Percentiles rank a stretch among this genome's conserved stretches.
Conservation (phyloP, 305 asterid genomes). For the Fraxinus ornus region DNA sequence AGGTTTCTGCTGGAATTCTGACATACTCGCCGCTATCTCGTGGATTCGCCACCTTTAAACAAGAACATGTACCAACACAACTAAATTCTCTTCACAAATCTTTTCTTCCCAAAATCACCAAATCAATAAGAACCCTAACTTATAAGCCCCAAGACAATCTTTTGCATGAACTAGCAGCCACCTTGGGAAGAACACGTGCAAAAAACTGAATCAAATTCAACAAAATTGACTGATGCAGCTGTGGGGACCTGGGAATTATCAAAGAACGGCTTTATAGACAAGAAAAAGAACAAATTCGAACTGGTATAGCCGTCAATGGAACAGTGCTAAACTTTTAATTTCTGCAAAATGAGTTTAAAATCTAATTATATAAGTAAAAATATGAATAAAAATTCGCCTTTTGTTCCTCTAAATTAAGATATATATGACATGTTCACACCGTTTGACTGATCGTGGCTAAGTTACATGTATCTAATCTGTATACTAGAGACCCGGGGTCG, state of each 20-base stretch:
- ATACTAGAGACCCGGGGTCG: conserved; percentile 31
- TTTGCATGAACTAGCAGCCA: neutral
- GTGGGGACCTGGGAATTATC: neutral
- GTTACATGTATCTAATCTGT: conserved; percentile 27
- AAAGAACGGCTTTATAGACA: conserved; percentile 10
- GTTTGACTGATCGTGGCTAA: conserved; percentile 24
- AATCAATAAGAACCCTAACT: neutral
- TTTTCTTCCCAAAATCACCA: neutral
- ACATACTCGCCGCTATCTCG: conserved; percentile 40
- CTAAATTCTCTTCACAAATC: neutral
- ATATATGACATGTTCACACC: conserved; percentile 27
- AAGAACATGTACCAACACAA: conserved; percentile 32
- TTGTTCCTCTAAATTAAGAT: neutral
- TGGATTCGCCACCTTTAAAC: conserved; percentile 71
- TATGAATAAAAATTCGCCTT: neutral
- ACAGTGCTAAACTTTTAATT: conserved; percentile 23
- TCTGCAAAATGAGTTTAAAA: conserved; percentile 1
- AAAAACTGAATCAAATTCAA: neutral
- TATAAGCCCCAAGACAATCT: neutral
- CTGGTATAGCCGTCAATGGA: conserved; percentile 31
- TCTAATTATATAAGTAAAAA: neutral
- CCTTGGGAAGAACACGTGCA: neutral
- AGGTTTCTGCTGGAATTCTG: conserved; percentile 29
- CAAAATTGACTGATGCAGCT: neutral
- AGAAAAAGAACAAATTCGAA: conserved; percentile 11